Base-by-base conservation (phyloP, 306 rosid genomes). In the Trifolium pratense region DNA sequence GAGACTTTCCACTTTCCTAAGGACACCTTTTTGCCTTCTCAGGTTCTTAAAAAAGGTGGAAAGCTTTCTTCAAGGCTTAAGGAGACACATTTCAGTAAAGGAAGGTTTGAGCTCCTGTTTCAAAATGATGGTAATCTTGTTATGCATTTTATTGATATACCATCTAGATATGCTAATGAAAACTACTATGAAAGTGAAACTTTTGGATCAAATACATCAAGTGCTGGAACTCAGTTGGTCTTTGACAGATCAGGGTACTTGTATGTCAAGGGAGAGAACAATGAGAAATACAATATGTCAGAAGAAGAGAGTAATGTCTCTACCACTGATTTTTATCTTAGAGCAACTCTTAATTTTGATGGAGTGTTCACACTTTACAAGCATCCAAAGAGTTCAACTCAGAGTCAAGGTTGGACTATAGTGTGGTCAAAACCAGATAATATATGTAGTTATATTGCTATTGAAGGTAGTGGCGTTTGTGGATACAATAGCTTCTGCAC, bases 1-100 rank as follows among this genome's bases (percentile, higher is more conserved):
- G 84, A 89, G 78, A 83, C 82, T 51, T 89, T 87, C 73, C 14
- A 45, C 12, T 1, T 72, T 39, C 85, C 78, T 5, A 70, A 37
- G 0, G 83, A 89, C 23, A 87, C 86, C 15, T 32, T 87, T 42
- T 73, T 89, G 74, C 95, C 88, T 2, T 73, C 80, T 5, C 91
- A 87, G 46, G 64, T 52, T n/a, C 10, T 86, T 21, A 73, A 46
- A 11, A 36, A 13, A 18, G 76, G 31, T 3, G 76, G 75, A 12
- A 65, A 8, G 43, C 89, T 89, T 42, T 66, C 79, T 37, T 83
- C 89, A 48, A 79, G 68, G 4, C 63, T 23, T 6, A 66, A 39
- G 68, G 60, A 61, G 48, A 40, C 48, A 1, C 43, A 82, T 75
- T 89, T 82, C 82, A 77, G 77, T 1, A 15, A 1, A 0, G 90